phyloP scores from a whole-genome alignment of 169 alveolate species.

The Haemoproteus tartakovskyi region DNA sequence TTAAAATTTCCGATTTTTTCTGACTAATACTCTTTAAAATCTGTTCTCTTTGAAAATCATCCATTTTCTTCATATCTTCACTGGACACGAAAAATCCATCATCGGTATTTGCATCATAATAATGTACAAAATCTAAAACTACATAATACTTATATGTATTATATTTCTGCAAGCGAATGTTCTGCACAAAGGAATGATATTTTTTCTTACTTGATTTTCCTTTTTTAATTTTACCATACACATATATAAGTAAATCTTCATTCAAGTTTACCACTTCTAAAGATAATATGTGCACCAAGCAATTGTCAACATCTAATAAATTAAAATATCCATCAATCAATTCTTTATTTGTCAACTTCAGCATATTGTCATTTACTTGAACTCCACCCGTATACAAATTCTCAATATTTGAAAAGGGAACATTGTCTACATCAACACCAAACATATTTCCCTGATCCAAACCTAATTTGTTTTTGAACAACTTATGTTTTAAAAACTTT shows the following conservation, averaged over 20 bases:
- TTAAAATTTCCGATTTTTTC: too few relatives aligned
- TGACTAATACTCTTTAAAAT: not conserved
- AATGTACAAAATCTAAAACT: slow-evolving; percentile 44
- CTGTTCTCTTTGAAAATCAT: not conserved
- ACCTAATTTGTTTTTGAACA: too few relatives aligned
- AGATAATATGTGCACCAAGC: slow-evolving; percentile 38
- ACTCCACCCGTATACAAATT: slow-evolving; percentile 23
- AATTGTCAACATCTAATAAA: slow-evolving; percentile 10
- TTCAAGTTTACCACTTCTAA: slow-evolving; percentile 40
- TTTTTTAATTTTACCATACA: slow-evolving; percentile 58
- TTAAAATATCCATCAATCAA: slow-evolving; percentile 17
- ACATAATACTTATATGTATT: slow-evolving; percentile 44
- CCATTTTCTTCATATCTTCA: not conserved
- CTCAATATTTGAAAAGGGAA: slow-evolving; percentile 11
- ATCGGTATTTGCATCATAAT: not conserved
- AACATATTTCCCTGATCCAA: too few relatives aligned
- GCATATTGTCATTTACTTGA: slow-evolving; percentile 16
- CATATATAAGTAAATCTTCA: slow-evolving; percentile 36
- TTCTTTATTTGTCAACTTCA: slow-evolving; percentile 13
- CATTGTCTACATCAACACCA: not conserved
- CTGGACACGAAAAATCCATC: too few relatives aligned
- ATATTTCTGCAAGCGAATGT: slow-evolving; percentile 40
- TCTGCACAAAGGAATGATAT: slow-evolving; percentile 25
- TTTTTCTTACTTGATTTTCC: slow-evolving; percentile 13
- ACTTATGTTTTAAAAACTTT: too few relatives aligned